Conservation (phyloP, 176 grass and related monocot genomes). For the Rhynchospora tenuis region DNA sequence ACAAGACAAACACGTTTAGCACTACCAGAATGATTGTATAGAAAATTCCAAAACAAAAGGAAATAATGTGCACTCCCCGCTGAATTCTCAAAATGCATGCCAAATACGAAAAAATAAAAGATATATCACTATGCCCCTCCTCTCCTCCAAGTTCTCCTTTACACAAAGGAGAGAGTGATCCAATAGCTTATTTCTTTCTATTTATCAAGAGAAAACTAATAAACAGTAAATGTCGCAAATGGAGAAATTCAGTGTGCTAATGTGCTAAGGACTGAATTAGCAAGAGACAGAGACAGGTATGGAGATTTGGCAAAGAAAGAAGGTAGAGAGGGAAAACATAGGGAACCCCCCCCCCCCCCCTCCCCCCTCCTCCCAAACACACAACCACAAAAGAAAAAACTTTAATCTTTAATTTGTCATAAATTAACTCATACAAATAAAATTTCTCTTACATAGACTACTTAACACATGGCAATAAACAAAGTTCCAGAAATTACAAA, state of each 20-base stretch:
- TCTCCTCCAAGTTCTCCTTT: not conserved
- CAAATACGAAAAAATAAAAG: slow-evolving; percentile 2
- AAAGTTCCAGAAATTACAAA: slow-evolving; percentile 14
- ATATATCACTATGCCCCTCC: slow-evolving; percentile 13
- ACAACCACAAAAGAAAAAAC: not conserved
- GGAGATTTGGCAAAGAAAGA: not conserved
- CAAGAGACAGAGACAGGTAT: not conserved
- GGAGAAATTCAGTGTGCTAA: not conserved
- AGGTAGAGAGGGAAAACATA: not conserved
- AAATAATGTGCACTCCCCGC: not conserved
- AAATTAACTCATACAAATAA: not conserved
- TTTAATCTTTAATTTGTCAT: not conserved
- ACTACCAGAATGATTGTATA: slow-evolving; percentile 32
- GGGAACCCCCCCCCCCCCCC: not conserved
- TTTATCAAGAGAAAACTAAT: not conserved
- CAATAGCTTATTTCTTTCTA: not conserved
- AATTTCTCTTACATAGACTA: not conserved
- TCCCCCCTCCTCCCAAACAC: too few relatives aligned
- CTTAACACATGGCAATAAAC: not conserved
- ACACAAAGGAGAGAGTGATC: not conserved
- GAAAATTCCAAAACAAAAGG: slow-evolving; percentile 18
- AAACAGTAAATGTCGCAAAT: not conserved
- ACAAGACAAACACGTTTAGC: slow-evolving; percentile 11
- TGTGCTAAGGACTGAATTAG: not conserved
- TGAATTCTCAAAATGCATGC: slow-evolving; percentile 4